Base-by-base conservation (phyloP, 768 basidiomycete genomes). In the Rhodotorula taiwanensis region DNA sequence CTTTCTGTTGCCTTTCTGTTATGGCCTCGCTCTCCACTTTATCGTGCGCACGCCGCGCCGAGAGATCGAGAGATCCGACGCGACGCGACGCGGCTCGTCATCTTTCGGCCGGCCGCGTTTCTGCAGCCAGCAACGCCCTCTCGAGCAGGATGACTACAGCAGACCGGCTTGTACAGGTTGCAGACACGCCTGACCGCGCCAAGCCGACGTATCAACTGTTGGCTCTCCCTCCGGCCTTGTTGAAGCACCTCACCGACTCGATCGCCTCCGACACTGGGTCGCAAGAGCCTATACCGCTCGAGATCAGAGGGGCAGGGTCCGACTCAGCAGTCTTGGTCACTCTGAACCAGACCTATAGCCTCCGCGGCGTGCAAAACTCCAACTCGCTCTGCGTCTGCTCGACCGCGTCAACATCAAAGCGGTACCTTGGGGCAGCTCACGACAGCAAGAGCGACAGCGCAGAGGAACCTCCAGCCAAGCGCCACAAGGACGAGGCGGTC, bases 271-370 rank as follows among this genome's bases (percentile, higher is more conserved):
- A n/a, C n/a, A n/a, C n/a, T n/a, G n/a, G n/a, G 33, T 14, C 43
- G 36, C 36, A 39, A 39, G 10, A 39, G 16, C 36, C 16, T 39
- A 9, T 52, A 69, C 87, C 87, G 45, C 75, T 91, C 56, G 80
- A 81, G 31, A 86, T 98, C 76, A 93, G 91, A 75, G 94, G 93
- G 11, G 79, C 84, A 48, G 75, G 83, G 3, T 80, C 81, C 33
- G 92, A 97, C 70, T 87, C 93, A 70, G 94, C 93, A 0, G 91
- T 95, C 0, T 77, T 94, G 14, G 97, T 94, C 75, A 94, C 92
- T 0, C 70, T 79, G 0, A 80, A 85, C 60, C 84, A 82, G 73
- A 98, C 94, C 0, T 99, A 86, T 73, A 73, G 82, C 4, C 77
- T 98, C 31, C 85, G 93, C 58, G 87, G 91, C 0, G 85, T 98